Base-by-base conservation (phyloP, 768 basidiomycete species). In the Suillus tomentosus region DNA sequence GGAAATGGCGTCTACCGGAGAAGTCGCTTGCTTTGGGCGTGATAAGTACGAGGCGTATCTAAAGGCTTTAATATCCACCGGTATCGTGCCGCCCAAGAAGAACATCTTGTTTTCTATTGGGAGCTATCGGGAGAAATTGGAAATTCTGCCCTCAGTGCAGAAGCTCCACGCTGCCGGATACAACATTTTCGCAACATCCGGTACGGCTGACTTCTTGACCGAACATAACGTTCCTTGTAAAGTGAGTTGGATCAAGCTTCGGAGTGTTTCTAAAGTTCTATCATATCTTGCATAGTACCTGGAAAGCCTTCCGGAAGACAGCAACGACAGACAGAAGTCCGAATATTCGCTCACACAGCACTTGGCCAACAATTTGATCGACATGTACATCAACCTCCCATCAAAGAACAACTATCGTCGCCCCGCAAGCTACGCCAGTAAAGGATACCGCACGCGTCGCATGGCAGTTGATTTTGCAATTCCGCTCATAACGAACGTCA, bases 401-500 rank as follows among this genome's bases (percentile, higher is more conserved):
- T 98, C 96, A 47, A 97, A 95, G 80, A 99, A 99, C 77, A 86
- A 95, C 73, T 99, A 94, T 78, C 91, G 97, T 64, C 91, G 97
- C 22, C 97, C 97, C 7, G 96, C 97, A 15, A 96, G 90, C 76
- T 99, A 99, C 75, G 87, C 95, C 60, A 97, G 95, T 76, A 96
- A 97, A 74, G 97, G 97, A 9, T 99, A 99, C 76, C 87, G 88
- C 65, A 96, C 96, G 37, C 92, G 97, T 69, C 91, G 97, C 60
- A 96, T 99, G 95, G 97, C 97, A 7, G 95, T 99, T 67, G 97
- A 99, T 77, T 98, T 96, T 71, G 97, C 96, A 37, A 89, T 99
- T 40, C 97, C 97, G 1, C 83, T 99, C 60, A 94, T 99, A 73
- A 99, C 96, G 51, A 99, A 99, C 75, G 92, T 99, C 80, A 99